Base-by-base conservation (phyloP, 2,329 filamentous ascomycete species). In the Hypoxylon sp. region DNA sequence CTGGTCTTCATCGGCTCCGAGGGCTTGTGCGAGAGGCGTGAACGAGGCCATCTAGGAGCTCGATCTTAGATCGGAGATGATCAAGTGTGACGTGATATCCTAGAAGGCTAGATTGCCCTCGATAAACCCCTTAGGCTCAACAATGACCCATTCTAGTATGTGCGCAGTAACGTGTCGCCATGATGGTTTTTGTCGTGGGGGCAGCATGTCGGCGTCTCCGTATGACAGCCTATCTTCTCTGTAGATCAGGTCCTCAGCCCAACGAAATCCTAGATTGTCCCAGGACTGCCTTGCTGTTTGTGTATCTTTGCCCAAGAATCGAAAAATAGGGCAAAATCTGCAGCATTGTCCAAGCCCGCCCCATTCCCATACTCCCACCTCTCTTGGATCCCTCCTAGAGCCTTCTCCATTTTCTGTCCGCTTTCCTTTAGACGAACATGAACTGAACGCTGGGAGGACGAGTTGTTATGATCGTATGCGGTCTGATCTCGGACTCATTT, bases 21-120 rank as follows among this genome's bases (percentile, higher is more conserved):
- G 56, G 10, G 67, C 57, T 43, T 72, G 66, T 3, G 77, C 67
- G 38, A 79, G 60, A 4, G 0, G 73, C 77, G 17, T 69, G 70
- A 20, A 75, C 62, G 21, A 81, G 69, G 15, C 73, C 69, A 2
- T 70, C 65, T 0, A 77, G 77, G 2, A 78, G 62, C 17, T 64
- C 62, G 9, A 78, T 60, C 3, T 60, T 67, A n/a, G 58, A 49
- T 3, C 69, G 67, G 18, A 75, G 70, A 17, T 67, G 35, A 4
- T 61, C 54, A 2, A 67, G 65, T 1, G 73, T 53, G 57, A 58
- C 20, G 65, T 27, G 18, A 63, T 61, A 18, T 29, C 54, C 48
- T 62, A 58, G 40, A 64, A 64, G 56, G 64, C 18, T 61, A 50
- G 17, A 65, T 61, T 8, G 29, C 48, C 27, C 64, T 50, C 3